These are phyloP conservation scores for Fomitopsis palustris DNA, from an alignment of 1,284 basidiomycete genomes.

Conservation along the genomic window DNA sequence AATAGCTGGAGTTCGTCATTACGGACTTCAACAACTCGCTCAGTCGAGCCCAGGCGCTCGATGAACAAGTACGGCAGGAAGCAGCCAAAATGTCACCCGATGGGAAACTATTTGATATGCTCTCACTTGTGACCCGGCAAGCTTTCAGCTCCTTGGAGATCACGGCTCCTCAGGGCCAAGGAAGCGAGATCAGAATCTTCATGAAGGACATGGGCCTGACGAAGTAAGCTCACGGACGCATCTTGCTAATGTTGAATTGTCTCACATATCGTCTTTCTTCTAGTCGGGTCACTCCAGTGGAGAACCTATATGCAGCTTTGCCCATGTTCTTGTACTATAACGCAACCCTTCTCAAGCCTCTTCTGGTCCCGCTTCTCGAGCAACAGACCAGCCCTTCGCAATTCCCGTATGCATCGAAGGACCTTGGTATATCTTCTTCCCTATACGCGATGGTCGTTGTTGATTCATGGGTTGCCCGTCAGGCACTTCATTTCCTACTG, in stretches of 20 bases:
- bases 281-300: constrained; percentile 39
- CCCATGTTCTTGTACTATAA: constrained; percentile 46
- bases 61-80: constrained; percentile 18
- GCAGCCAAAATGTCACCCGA: constrained; percentile 19
- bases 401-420: constrained; percentile 34
- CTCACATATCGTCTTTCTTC: too few relatives aligned
- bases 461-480: neutral
- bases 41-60: constrained; percentile 20
- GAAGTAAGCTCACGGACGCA: constrained; percentile 1
- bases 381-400: constrained; percentile 29
- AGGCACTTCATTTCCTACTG: neutral
- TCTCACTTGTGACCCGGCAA: constrained; percentile 39
- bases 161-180: constrained; percentile 25
- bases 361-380: constrained; percentile 43
- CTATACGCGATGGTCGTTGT: neutral
- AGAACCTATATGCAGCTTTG: constrained; percentile 43
- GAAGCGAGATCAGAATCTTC: constrained; percentile 41
- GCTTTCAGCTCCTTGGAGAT: constrained; percentile 37
- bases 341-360: constrained; percentile 33
- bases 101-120: constrained; percentile 35
- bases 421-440: constrained; percentile 33
- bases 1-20: constrained; percentile 14
- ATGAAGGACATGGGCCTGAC: constrained; percentile 33
- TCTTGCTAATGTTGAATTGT: constrained; percentile 14
- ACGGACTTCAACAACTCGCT: constrained; percentile 19